These are phyloP conservation scores for Scortechinia acanthostroma DNA, from an alignment of 2,329 filamentous ascomycete genomes.

Conservation along the genomic window DNA sequence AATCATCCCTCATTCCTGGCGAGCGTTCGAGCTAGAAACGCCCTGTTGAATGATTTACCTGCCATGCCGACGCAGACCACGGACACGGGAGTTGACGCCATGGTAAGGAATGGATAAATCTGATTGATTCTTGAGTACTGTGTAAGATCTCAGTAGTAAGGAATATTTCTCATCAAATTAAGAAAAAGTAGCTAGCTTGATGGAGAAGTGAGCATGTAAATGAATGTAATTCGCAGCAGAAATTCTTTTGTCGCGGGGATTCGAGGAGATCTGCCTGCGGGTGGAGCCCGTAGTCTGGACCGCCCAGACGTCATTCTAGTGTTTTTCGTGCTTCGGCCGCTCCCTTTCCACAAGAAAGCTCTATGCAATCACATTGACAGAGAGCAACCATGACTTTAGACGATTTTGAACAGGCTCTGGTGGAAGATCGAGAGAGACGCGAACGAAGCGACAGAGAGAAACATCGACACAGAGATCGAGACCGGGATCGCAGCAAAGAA, in stretches of 20 bases:
- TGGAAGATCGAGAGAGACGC: conserved; percentile 50
- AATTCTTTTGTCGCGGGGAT: conserved; percentile 3
- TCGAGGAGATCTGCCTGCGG: background rate
- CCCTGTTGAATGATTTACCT: conserved; percentile 44
- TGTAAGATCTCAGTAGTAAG: too few relatives aligned
- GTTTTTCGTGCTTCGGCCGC: background rate
- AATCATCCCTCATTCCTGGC: too few relatives aligned
- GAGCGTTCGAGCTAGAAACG: background rate
- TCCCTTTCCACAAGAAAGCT: background rate
- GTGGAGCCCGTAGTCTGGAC: conserved; percentile 1
- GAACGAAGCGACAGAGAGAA: conserved; percentile 16
- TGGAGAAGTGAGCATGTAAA: too few relatives aligned
- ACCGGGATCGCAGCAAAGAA: conserved; percentile 28
- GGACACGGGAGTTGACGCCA: conserved; percentile 45
- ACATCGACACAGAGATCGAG: conserved; percentile 34
- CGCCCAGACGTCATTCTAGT: conserved; percentile 1
- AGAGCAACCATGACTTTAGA: conserved; percentile 49
- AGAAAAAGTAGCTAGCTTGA: too few relatives aligned
- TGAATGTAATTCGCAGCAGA: too few relatives aligned
- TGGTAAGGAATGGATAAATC: background rate
- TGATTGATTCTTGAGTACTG: too few relatives aligned
- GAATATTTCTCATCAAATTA: too few relatives aligned
- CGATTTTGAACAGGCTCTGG: conserved; percentile 74
- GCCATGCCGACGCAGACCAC: conserved; percentile 98
- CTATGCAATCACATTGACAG: conserved; percentile 17